A percentile compares a stretch with the other conserved stretches of the same genome.
Conservation (phyloP, 2,329 filamentous ascomycete species). For the Samsoniella hepiali region DNA sequence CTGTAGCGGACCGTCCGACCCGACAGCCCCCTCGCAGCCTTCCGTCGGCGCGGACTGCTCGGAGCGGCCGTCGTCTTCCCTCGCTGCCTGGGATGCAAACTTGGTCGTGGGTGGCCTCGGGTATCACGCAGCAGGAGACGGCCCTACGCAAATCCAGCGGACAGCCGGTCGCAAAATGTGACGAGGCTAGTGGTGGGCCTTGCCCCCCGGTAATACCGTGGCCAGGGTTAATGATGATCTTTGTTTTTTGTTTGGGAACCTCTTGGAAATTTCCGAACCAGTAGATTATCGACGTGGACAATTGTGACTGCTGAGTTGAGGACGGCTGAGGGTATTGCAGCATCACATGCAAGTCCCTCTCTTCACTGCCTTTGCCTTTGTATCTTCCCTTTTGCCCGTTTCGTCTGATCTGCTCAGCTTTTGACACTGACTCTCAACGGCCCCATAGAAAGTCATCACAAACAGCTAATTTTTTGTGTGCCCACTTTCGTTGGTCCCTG, state of each 20-base stretch:
- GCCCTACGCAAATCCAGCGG: background rate
- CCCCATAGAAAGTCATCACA: background rate
- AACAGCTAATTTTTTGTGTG: background rate
- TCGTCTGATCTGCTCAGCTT: slow-evolving; percentile 1
- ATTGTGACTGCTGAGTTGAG: background rate
- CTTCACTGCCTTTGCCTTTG: background rate
- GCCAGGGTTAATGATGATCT: background rate
- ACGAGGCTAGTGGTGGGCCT: background rate
- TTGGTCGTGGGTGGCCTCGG: background rate
- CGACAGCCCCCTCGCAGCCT: no score
- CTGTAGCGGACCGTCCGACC: background rate
- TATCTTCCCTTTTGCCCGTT: background rate
- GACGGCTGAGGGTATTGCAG: background rate
- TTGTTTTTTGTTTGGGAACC: background rate
- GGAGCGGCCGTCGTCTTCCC: background rate
- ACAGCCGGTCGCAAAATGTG: background rate
- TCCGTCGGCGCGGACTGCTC: background rate
- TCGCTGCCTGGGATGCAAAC: background rate
- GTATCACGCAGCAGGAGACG: background rate
- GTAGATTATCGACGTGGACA: background rate
- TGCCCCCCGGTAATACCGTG: background rate
- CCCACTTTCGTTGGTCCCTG: background rate
- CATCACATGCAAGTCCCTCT: background rate
- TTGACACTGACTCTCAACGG: background rate
- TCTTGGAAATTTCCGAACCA: background rate